phyloP scores from a whole-genome alignment of 2,329 filamentous ascomycete species.

The Cladosporium cucumerinum region DNA sequence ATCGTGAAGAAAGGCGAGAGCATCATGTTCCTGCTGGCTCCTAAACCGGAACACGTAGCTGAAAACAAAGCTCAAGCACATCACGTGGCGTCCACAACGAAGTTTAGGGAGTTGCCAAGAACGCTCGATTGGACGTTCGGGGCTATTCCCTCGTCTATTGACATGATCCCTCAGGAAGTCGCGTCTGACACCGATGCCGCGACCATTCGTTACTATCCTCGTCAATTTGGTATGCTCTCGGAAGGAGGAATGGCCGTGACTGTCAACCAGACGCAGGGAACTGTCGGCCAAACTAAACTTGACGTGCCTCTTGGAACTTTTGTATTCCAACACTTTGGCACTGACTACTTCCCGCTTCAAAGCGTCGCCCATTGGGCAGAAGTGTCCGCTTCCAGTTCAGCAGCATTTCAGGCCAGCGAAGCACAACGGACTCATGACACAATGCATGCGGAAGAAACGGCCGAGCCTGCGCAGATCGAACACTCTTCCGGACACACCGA shows the following conservation, averaged over 20 bases:
- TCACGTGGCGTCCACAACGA: background rate
- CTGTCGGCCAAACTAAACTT: constrained; percentile 3
- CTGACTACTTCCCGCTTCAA: background rate
- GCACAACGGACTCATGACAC: background rate
- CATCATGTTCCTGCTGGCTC: constrained; percentile 63
- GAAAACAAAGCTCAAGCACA: background rate
- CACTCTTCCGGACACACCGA: background rate
- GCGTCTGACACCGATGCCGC: constrained; percentile 17
- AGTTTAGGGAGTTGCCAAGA: too few relatives aligned
- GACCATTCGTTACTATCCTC: constrained; percentile 20
- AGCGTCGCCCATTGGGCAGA: background rate
- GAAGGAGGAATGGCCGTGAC: constrained; percentile 54
- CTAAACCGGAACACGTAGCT: constrained; percentile 20
- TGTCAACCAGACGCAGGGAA: background rate
- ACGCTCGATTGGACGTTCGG: constrained; percentile 32
- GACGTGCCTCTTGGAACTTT: constrained; percentile 12
- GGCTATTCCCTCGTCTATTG: constrained; percentile 44
- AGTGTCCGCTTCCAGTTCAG: background rate
- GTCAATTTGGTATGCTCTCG: constrained; percentile 62
- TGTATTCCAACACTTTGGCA: too few relatives aligned
- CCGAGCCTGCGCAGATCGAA: background rate
- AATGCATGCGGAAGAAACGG: background rate
- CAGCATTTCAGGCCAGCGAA: background rate
- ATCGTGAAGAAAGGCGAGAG: constrained; percentile 62
- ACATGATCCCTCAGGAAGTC: constrained; percentile 27